Percentiles rank a stretch among this genome's conserved stretches.
phyloP scores from a whole-genome alignment of 345 rosid species.

The Rhodamnia argentea region DNA sequence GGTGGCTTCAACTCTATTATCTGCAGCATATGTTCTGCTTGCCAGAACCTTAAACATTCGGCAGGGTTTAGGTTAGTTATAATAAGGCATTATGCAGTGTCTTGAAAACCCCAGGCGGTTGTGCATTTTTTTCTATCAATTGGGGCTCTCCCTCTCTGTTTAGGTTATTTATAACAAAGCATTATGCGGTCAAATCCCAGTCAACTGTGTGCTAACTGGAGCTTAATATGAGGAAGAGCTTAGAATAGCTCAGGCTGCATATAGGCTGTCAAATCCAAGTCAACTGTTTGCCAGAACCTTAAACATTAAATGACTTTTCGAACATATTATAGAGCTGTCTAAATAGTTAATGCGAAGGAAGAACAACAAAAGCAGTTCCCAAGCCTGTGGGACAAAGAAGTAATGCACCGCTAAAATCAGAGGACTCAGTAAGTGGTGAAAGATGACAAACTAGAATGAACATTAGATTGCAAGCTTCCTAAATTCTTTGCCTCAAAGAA shows the following conservation, averaged over 20 bases:
- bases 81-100: too few species aligned
- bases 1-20: too few species aligned
- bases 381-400: neutral
- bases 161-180: too few species aligned
- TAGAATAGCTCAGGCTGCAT: neutral
- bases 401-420: neutral
- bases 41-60: too few species aligned
- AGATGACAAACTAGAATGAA: slow-evolving; percentile 72
- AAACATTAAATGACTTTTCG: neutral
- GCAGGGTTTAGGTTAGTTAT: too few species aligned
- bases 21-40: too few species aligned
- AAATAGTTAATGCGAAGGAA: neutral
- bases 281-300: neutral
- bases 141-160: too few species aligned
- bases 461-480: slow-evolving; percentile 59
- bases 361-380: neutral
- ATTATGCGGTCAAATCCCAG: too few species aligned
- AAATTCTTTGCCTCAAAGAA: slow-evolving; percentile 66
- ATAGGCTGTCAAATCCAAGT: neutral
- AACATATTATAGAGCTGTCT: neutral
- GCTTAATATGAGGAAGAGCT: too few species aligned
- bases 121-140: too few species aligned
- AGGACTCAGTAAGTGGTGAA: slow-evolving; percentile 57
- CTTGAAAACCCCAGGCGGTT: too few species aligned
- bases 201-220: too few species aligned